These are phyloP conservation scores for Erysiphe neolycopersici DNA, from an alignment of 2,329 filamentous ascomycete species.

Conservation along the genomic window DNA sequence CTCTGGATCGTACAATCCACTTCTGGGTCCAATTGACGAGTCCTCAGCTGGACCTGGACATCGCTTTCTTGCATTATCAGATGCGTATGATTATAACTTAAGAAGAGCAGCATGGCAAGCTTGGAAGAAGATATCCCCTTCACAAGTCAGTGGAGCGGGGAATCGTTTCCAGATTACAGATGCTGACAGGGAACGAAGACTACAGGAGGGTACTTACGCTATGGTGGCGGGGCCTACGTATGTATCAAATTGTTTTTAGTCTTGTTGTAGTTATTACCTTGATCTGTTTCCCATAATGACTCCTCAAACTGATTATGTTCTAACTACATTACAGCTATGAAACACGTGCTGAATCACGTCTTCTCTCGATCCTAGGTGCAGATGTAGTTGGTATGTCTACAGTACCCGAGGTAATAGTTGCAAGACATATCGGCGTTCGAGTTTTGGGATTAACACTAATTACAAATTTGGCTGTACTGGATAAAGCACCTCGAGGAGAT, in stretches of 20 bases:
- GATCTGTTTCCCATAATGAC: no score
- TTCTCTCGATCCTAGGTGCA: slow-evolving; percentile 32
- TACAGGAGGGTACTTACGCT: slow-evolving; percentile 6
- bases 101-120: slow-evolving; percentile 4
- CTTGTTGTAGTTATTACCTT: neutral
- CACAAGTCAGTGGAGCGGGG: neutral
- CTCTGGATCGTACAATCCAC: slow-evolving; percentile 3
- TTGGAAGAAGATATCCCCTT: slow-evolving; percentile 1
- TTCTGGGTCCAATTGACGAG: slow-evolving; percentile 1
- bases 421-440: slow-evolving; percentile 33
- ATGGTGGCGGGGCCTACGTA: slow-evolving; percentile 6
- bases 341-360: slow-evolving; percentile 35
- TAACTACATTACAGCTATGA: slow-evolving; percentile 20
- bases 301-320: neutral
- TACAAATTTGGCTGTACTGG: slow-evolving; percentile 34
- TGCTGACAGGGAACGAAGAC: neutral
- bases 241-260: neutral
- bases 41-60: slow-evolving; percentile 1
- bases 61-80: slow-evolving; percentile 5
- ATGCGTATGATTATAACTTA: slow-evolving; percentile 7
- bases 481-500: slow-evolving; percentile 25
- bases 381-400: slow-evolving; percentile 48
- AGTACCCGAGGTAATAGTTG: slow-evolving; percentile 39
- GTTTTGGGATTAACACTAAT: slow-evolving; percentile 39
- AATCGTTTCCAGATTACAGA: no score